Conservation (phyloP, 805 yeast species). For the Komagataella kurtzmanii region DNA sequence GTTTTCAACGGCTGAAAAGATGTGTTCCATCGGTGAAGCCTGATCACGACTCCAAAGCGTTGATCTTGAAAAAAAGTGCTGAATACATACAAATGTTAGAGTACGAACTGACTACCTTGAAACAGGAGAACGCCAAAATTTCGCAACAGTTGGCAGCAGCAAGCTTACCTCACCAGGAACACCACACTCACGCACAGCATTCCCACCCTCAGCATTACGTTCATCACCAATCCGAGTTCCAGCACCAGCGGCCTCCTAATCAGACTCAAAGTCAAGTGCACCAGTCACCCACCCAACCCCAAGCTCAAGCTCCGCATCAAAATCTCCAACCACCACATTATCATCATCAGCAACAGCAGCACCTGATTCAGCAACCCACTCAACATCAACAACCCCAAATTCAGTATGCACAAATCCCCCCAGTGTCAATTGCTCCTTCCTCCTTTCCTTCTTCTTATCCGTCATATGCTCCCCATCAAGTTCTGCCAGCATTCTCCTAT, state of each 20-base stretch:
- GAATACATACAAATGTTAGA: slow-evolving; percentile 27
- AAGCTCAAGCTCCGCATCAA: background rate
- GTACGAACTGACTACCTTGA: slow-evolving; percentile 11
- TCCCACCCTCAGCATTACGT: background rate
- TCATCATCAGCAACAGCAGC: slow-evolving; percentile 3
- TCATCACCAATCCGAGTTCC: background rate
- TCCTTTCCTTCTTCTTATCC: background rate
- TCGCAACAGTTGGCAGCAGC: slow-evolving; percentile 6
- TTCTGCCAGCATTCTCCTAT: slow-evolving; percentile 1
- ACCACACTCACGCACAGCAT: background rate
- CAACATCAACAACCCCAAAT: slow-evolving; percentile 1
- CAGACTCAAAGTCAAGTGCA: background rate
- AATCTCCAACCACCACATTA: slow-evolving; percentile 4
- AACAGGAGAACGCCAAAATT: slow-evolving; percentile 8
- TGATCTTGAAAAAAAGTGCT: slow-evolving; percentile 25
- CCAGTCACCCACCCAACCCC: background rate
- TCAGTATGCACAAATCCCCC: background rate
- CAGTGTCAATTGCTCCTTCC: background rate
- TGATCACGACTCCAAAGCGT: slow-evolving; percentile 31
- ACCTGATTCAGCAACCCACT: background rate
- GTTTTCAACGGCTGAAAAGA: slow-evolving; percentile 23
- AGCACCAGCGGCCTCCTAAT: background rate
- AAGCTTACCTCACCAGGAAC: background rate
- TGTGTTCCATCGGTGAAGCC: slow-evolving; percentile 26
- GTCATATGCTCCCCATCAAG: background rate